Conservation (phyloP, 225 moss, liverwort and hornwort species). For the Physcomitrellopsis africana region DNA sequence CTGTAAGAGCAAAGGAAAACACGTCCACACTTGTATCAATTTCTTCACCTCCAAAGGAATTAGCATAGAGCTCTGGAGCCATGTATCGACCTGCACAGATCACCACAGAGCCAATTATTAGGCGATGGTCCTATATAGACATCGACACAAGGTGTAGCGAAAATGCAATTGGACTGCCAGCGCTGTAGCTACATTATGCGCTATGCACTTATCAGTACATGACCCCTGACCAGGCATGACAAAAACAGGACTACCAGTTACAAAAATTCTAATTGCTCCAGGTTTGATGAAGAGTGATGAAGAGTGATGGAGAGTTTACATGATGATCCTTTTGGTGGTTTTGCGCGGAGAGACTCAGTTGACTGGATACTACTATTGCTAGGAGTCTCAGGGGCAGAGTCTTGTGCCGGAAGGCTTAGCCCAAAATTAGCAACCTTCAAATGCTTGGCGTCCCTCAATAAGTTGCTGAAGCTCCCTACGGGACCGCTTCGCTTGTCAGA, state of each 20-base stretch:
- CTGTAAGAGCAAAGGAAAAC: conserved; percentile 83
- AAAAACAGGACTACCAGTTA: conserved; percentile 13
- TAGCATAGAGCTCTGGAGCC: conserved; percentile 74
- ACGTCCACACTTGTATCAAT: conserved; percentile 77
- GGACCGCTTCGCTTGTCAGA: conserved; percentile 40
- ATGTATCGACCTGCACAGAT: conserved; percentile 65
- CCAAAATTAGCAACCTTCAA: conserved; percentile 79
- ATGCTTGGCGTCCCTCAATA: conserved; percentile 58
- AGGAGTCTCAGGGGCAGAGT: conserved; percentile 41
- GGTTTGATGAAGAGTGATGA: conserved; percentile 12
- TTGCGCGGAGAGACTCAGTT: conserved; percentile 47
- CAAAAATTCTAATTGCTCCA: conserved; percentile 1
- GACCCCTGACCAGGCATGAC: background rate
- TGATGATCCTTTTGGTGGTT: conserved; percentile 57
- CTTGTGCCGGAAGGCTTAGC: conserved; percentile 51
- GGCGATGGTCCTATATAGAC: background rate
- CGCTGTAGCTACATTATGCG: background rate
- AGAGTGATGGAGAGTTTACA: conserved; percentile 42
- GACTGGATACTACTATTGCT: conserved; percentile 43
- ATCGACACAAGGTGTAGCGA: background rate
- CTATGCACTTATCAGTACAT: background rate
- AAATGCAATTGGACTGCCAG: background rate
- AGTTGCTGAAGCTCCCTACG: conserved; percentile 57
- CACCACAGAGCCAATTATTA: conserved; percentile 11
- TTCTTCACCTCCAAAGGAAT: conserved; percentile 6